A percentile compares a stretch with the other conserved stretches of the same genome.
These are phyloP conservation scores for Penicillium taxi DNA, from an alignment of 495 filamentous ascomycete species.

Conservation along the genomic window DNA sequence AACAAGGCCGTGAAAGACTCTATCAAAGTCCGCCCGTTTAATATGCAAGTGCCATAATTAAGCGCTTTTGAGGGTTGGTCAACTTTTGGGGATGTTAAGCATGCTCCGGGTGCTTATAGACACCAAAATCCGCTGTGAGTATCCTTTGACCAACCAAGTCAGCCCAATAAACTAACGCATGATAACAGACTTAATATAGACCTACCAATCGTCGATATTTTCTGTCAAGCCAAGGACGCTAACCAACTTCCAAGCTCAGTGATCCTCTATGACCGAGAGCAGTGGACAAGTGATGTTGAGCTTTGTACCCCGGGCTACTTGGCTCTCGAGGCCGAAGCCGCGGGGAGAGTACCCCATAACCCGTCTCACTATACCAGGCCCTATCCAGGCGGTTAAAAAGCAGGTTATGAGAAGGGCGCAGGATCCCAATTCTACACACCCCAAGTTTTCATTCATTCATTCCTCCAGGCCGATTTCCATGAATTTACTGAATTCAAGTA, in stretches of 20 bases:
- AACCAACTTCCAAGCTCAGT: constrained; percentile 6
- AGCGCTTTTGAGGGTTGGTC: too few species aligned
- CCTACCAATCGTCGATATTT: constrained; percentile 7
- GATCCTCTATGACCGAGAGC: constrained; percentile 4
- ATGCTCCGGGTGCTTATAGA: too few species aligned
- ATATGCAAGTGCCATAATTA: background rate
- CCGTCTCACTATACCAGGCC: constrained; percentile 2
- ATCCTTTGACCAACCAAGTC: too few species aligned
- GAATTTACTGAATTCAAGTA: too few species aligned
- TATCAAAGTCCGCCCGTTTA: constrained; percentile 1
- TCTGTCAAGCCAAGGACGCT: constrained; percentile 8
- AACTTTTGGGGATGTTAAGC: too few species aligned
- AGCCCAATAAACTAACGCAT: constrained; percentile 1
- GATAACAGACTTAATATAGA: constrained; percentile 7
- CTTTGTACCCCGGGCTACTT: constrained; percentile 8
- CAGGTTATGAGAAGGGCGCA: constrained; percentile 1
- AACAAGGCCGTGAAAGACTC: background rate
- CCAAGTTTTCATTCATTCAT: background rate
- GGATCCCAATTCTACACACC: constrained; percentile 1
- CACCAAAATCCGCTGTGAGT: too few species aligned
- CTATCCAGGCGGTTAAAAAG: background rate
- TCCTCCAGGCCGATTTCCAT: constrained; percentile 1
- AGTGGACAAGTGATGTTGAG: constrained; percentile 7
- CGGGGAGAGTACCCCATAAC: constrained; percentile 4
- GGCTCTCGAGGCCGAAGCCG: constrained; percentile 7